phyloP scores from a whole-genome alignment of 2,329 filamentous ascomycete genomes.

The Sporothrix schenckii region DNA sequence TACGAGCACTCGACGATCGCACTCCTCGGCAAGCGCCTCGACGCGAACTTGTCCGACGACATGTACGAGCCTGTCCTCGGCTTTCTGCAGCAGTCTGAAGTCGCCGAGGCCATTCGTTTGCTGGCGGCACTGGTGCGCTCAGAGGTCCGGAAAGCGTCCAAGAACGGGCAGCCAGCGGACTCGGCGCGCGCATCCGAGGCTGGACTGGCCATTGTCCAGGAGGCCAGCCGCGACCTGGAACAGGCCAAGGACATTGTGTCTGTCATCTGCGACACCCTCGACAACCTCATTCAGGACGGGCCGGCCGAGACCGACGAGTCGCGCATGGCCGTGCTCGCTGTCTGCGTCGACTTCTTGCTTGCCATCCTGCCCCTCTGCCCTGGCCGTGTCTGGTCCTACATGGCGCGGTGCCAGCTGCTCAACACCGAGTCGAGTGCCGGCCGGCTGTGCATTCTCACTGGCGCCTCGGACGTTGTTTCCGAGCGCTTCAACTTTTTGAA shows the following conservation, averaged over 20 bases:
- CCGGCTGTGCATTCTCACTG: constrained; percentile 75
- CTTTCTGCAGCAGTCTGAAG: constrained; percentile 61
- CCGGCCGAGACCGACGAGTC: constrained; percentile 61
- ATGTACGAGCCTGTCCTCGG: constrained; percentile 58
- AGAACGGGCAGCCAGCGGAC: constrained; percentile 32
- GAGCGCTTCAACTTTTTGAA: constrained; percentile 78
- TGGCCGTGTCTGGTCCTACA: constrained; percentile 84
- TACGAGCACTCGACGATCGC: constrained; percentile 78
- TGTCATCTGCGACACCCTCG: constrained; percentile 83
- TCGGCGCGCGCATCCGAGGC: constrained; percentile 39
- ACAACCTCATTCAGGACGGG: constrained; percentile 66
- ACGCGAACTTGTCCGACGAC: constrained; percentile 65
- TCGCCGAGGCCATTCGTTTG: constrained; percentile 73
- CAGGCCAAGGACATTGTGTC: constrained; percentile 74
- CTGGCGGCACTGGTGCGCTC: constrained; percentile 70
- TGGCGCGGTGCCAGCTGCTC: constrained; percentile 78
- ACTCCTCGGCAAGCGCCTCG: constrained; percentile 75
- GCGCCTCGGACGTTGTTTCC: constrained; percentile 76
- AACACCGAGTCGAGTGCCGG: constrained; percentile 75
- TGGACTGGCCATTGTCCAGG: constrained; percentile 57
- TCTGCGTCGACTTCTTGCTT: constrained; percentile 79
- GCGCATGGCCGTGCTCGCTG: constrained; percentile 65
- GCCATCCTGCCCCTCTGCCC: constrained; percentile 74
- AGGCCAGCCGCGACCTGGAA: constrained; percentile 59
- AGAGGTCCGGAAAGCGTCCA: constrained; percentile 48